A percentile compares a stretch with the other conserved stretches of the same genome.
Evolutionary conservation across 192 early-diverging fungal genomes (phyloP).

Genomic region (Radiomyces spectabilis): DNA sequence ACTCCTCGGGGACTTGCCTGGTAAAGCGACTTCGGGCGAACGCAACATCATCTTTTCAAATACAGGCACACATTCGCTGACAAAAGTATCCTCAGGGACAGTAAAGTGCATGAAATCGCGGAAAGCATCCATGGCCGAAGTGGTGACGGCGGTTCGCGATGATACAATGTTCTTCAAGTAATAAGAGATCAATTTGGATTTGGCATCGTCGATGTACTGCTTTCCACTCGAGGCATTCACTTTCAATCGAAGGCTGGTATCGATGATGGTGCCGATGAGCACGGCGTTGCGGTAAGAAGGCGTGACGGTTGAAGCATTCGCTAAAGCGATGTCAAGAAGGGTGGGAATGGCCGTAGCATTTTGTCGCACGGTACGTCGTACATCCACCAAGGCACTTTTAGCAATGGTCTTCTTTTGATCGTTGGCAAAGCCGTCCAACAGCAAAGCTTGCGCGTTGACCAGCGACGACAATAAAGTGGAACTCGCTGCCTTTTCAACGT

Average conservation of each 20-base stretch:
- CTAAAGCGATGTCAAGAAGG: constrained; percentile 39
- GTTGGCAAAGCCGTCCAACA: constrained; percentile 43
- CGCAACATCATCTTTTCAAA: constrained; percentile 76
- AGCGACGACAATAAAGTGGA: neutral
- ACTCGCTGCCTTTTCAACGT: constrained; percentile 12
- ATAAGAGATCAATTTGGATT: constrained; percentile 47
- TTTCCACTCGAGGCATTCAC: constrained; percentile 19
- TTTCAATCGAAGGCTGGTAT: constrained; percentile 44
- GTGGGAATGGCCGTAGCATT: constrained; percentile 40
- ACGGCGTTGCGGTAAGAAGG: constrained; percentile 42
- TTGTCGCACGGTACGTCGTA: constrained; percentile 52
- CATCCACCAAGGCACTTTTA: constrained; percentile 40
- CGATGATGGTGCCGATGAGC: constrained; percentile 56
- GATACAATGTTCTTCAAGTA: constrained; percentile 48
- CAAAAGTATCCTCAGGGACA: constrained; percentile 47
- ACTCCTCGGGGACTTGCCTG: too few species aligned
- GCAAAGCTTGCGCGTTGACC: constrained; percentile 34
- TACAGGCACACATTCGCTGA: constrained; percentile 47
- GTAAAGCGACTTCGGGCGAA: constrained; percentile 76
- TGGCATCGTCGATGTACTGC: constrained; percentile 28
- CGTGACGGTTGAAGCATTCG: constrained; percentile 29
- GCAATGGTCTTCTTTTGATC: constrained; percentile 45
- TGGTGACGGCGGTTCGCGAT: constrained; percentile 42
- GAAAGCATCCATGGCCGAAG: constrained; percentile 37
- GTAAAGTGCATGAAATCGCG: constrained; percentile 51